These are phyloP conservation scores for Sporothrix dimorphospora DNA, from an alignment of 2,329 filamentous ascomycete genomes.

Conservation along the genomic window DNA sequence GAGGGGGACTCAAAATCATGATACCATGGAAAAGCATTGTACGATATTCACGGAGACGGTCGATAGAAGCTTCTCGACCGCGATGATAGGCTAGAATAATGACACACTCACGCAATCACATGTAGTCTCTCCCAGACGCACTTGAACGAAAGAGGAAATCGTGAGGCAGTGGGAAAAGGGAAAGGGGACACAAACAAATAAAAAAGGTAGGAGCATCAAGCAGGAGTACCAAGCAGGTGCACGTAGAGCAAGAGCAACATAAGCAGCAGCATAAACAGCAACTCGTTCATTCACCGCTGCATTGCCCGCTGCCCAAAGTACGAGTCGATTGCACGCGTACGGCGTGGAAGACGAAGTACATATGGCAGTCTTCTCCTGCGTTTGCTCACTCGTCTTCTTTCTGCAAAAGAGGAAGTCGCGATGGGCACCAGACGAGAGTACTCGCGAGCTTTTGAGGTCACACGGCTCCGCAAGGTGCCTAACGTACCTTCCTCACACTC, in stretches of 20 bases:
- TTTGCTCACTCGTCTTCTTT: neutral
- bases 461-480: too few relatives aligned
- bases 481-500: conserved; percentile 6
- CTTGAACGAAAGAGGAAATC: neutral
- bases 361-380: too few relatives aligned
- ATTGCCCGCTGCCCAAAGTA: neutral
- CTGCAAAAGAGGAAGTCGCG: neutral
- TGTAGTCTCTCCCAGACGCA: neutral
- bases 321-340: neutral
- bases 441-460: neutral
- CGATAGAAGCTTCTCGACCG: neutral
- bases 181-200: neutral
- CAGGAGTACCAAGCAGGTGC: neutral
- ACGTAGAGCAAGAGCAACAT: too few relatives aligned
- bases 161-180: neutral
- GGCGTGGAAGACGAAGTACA: neutral
- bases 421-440: neutral
- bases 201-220: too few relatives aligned
- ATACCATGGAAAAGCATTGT: conserved; percentile 21
- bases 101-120: conserved; percentile 3
- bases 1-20: neutral
- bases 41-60: conserved; percentile 11
- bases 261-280: neutral
- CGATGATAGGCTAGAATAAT: conserved; percentile 5
- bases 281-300: neutral